Conservation (phyloP, 208 protist genomes). For the Acanthamoeba polyphaga region DNA sequence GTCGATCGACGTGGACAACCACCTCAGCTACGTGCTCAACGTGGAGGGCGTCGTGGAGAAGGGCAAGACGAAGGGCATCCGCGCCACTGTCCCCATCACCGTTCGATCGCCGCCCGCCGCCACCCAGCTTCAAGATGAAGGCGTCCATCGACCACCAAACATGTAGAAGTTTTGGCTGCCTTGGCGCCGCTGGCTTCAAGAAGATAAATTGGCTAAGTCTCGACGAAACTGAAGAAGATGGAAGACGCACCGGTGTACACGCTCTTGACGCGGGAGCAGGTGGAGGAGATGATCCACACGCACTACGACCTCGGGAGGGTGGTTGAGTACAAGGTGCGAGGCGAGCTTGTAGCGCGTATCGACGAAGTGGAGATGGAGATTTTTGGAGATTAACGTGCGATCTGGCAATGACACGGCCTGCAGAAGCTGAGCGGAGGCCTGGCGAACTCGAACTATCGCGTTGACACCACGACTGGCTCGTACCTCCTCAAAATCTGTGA, state of each 20-base stretch:
- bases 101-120: background rate
- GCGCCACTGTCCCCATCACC: background rate
- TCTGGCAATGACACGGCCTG: background rate
- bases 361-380: background rate
- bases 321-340: background rate
- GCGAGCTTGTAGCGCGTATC: background rate
- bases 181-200: too few species aligned
- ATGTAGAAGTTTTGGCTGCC: too few species aligned
- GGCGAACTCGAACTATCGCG: constrained; percentile 41
- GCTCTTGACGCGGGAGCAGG: background rate
- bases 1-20: background rate
- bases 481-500: constrained; percentile 36
- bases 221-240: background rate
- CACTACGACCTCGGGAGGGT: constrained; percentile 1
- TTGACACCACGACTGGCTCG: background rate
- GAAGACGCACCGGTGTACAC: constrained; percentile 12
- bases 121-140: too few species aligned
- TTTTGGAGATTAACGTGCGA: background rate
- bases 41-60: background rate
- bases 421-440: constrained; percentile 27
- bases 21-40: background rate
- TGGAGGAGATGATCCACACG: background rate
- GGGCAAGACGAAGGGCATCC: background rate
- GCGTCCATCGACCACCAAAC: too few species aligned
- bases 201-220: background rate